Evolutionary conservation across 1,284 basidiomycete species (phyloP), one percentile per base, ranked within the genome.

Genomic region (Ganoderma meredithae): DNA sequence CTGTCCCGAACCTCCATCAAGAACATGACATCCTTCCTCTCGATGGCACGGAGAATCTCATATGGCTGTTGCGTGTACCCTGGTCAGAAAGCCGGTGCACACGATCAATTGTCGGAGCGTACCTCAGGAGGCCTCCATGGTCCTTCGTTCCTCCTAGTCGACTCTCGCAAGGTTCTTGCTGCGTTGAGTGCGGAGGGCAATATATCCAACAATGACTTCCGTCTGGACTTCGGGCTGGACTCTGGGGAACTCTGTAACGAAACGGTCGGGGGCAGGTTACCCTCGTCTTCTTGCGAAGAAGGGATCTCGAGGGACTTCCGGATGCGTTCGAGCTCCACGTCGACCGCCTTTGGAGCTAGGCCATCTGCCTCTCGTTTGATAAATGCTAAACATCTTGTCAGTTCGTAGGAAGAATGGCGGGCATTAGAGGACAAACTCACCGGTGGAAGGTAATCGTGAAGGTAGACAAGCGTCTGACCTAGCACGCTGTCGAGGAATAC

Each of bases 1-100:
- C 85, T 84, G 75, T 95, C 93, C 67, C 93, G 83, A 58, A 94
- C 81, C 80, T 93, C 90, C 92, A 93, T 93, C 1, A 94, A 82
- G 78, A 88, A 94, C 76, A 87, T 85, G 43, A 94, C 81, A 74
- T 95, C 90, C 73, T 90, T 91, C 47, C 81, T 82, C 72, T 95
- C 93, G 40, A 95, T 83, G 2, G 93, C 93, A 63, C 90, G 83
- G 72, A 94, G 84, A 0, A 95, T 81, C 80, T 95, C 90, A 71
- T 85, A 94, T 0, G 92, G 86, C 90, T 94, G 74, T n/a, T 71
- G 55, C 8, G 2, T 17, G 2, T 52, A 12, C 2, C 65, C 33
- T 60, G 22, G 44, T 61, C 9, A 52, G 47, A 4, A 25, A 22
- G 31, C 3, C n/a, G 10, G 19, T 1, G 13, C 25, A 25, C 25